A percentile compares a stretch with the other conserved stretches of the same genome.
phyloP scores from a whole-genome alignment of 768 basidiomycete species.

The Guyanaporus albipodus region DNA sequence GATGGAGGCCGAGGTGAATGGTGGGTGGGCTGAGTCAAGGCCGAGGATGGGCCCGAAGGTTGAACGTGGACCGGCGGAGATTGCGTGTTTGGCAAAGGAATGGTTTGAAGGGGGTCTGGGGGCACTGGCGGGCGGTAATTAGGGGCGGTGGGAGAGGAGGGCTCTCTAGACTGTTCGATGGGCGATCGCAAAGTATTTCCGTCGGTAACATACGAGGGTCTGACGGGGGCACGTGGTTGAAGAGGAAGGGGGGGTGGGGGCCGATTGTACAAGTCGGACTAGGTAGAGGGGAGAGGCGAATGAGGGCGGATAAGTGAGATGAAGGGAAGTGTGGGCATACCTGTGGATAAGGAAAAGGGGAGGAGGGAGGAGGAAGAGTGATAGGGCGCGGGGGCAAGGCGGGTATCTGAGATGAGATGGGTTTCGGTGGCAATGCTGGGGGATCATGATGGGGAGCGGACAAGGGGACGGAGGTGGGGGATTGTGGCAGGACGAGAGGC shows the following conservation, averaged over 20 bases:
- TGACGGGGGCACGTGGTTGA: constrained; percentile 17
- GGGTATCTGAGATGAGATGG: constrained; percentile 17
- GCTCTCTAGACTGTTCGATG: constrained; percentile 18
- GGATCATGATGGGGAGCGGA: constrained; percentile 26
- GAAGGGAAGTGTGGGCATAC: constrained; percentile 20
- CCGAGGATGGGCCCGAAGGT: constrained; percentile 15
- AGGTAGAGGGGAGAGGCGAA: neutral
- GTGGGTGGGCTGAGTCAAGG: constrained; percentile 25
- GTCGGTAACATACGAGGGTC: constrained; percentile 17
- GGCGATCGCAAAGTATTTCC: constrained; percentile 18
- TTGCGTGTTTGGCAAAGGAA: constrained; percentile 27
- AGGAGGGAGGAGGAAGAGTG: constrained; percentile 2
- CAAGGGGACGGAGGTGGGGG: constrained; percentile 9
- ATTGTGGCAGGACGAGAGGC: constrained; percentile 21
- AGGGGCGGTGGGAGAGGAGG: constrained; percentile 20
- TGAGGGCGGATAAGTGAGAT: neutral
- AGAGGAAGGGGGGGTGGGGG: constrained; percentile 37
- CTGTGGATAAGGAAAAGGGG: constrained; percentile 12
- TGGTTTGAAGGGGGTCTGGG: constrained; percentile 25
- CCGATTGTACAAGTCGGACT: constrained; percentile 28
- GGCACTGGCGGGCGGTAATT: constrained; percentile 29
- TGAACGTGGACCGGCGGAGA: constrained; percentile 22
- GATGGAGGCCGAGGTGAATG: constrained; percentile 10
- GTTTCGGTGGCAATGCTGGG: constrained; percentile 40
- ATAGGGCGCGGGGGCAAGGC: constrained; percentile 17